Base-by-base conservation (phyloP, 192 early-diverging fungal genomes). In the Entrophospora sp. region DNA sequence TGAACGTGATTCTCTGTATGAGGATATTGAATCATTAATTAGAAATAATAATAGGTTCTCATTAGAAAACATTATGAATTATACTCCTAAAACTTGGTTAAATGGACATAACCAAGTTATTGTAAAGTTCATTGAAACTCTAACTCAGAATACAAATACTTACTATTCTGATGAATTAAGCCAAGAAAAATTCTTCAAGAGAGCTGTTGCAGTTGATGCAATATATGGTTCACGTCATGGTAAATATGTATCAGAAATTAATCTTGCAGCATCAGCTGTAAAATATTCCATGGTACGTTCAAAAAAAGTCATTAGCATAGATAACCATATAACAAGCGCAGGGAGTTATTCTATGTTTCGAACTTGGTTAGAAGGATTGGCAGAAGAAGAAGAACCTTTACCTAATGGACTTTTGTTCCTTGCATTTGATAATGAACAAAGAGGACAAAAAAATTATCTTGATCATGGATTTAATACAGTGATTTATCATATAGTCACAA, bases 381-480 rank as follows among this genome's bases (percentile, higher is more conserved):
- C 40, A 43, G 28, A 43, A 31, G 5, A 8, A 14, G 25, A 45
- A 32, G 24, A 61, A 9, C 14, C 27, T n/a, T 4, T 61, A 5
- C 5, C 49, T 2, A 25, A 52, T n/a, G 49, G n/a, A n/a, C n/a
- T n/a, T n/a, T n/a, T n/a, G n/a, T n/a, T n/a, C n/a, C n/a, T n/a
- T n/a, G 13, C 40, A 2, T 61, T 61, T 46, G 28, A 61, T 32
- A 61, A 61, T 61, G 28, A 61, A 30, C 43, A 61, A n/a, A 61
- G 28, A 45, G 42, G 28, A 16, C 42, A 61, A 30, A 14, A 45
- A 20, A 61, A 61, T 61, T 61, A 61, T 61, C 60, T 44, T 20
- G 14, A 61, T 61, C 60, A 24, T 14, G 42, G 60, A 61, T 14
- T 45, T 5, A 31, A 52, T 13, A 52, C 28, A 30, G 27, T 52